Evolutionary conservation across 2,329 filamentous ascomycete genomes (phyloP).

Genomic region (Claviceps sp.): DNA sequence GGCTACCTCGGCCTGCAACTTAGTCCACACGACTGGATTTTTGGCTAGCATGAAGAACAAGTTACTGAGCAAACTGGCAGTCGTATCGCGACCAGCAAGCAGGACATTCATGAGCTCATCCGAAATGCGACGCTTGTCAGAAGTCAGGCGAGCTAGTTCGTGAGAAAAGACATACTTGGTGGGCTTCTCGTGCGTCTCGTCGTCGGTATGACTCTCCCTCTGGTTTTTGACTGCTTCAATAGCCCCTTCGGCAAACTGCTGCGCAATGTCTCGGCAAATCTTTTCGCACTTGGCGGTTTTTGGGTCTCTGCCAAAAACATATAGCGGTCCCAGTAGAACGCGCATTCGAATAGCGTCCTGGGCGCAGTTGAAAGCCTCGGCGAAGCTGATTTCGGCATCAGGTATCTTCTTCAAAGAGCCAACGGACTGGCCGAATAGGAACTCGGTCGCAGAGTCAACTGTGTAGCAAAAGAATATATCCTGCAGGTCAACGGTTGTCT

Average conservation of each 20-base stretch:
- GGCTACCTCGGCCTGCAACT: not conserved
- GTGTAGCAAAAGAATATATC: constrained; percentile 35
- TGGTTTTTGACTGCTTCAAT: constrained; percentile 35
- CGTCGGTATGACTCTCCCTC: constrained; percentile 16
- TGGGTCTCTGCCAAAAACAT: constrained; percentile 44
- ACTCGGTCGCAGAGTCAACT: constrained; percentile 35
- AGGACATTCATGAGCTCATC: constrained; percentile 23
- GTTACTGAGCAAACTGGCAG: constrained; percentile 35
- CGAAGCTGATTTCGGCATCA: constrained; percentile 13
- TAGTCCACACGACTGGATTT: not conserved
- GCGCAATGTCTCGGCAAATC: constrained; percentile 1
- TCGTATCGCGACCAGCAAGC: constrained; percentile 43
- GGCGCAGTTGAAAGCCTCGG: constrained; percentile 8
- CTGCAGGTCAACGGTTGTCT: constrained; percentile 26
- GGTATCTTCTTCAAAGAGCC: constrained; percentile 15
- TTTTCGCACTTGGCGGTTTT: constrained; percentile 51
- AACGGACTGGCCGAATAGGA: constrained; percentile 47
- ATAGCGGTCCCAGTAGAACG: constrained; percentile 30
- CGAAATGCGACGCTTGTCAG: constrained; percentile 13
- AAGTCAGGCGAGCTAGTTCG: constrained; percentile 20
- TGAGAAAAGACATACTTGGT: constrained; percentile 19
- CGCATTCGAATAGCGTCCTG: constrained; percentile 15
- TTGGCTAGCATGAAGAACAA: constrained; percentile 29
- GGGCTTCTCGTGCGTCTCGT: constrained; percentile 3
- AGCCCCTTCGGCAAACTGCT: constrained; percentile 51